phyloP scores from a whole-genome alignment of 1,284 basidiomycete species.

The Cryptococcus floricola region DNA sequence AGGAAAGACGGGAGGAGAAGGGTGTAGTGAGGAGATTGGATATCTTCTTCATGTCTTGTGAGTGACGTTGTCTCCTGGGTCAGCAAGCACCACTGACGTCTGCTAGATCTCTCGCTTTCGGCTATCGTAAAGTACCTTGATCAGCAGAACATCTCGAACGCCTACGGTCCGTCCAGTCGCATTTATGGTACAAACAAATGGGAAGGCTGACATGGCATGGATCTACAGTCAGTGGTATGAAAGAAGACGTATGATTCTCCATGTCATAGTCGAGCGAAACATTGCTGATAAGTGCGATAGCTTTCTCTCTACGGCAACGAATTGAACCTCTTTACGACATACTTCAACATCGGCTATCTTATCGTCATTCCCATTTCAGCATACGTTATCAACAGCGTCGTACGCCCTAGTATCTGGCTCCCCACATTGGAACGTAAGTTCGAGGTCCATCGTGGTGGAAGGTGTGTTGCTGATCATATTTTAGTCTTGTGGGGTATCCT shows the following conservation, averaged over 20 bases:
- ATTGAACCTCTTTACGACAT: slow-evolving; percentile 15
- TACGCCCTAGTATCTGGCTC: slow-evolving; percentile 16
- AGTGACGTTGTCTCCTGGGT: background rate
- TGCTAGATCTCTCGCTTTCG: slow-evolving; percentile 8
- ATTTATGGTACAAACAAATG: background rate
- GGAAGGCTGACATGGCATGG: background rate
- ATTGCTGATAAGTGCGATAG: background rate
- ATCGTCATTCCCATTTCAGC: slow-evolving; percentile 14
- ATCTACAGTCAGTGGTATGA: slow-evolving; percentile 8
- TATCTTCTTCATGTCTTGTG: slow-evolving; percentile 16
- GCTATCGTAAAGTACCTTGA: slow-evolving; percentile 16
- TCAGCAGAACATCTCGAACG: slow-evolving; percentile 12
- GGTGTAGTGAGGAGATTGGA: slow-evolving; percentile 10
- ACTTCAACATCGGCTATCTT: slow-evolving; percentile 17
- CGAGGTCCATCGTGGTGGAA: background rate
- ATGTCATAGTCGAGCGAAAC: background rate
- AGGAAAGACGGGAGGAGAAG: slow-evolving; percentile 6
- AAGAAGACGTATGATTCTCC: slow-evolving; percentile 12
- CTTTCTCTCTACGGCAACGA: slow-evolving; percentile 10
- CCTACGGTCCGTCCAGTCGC: slow-evolving; percentile 1
- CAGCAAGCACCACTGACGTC: background rate
- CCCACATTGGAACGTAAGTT: slow-evolving; percentile 10
- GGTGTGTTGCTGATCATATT: background rate
- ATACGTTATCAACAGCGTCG: slow-evolving; percentile 12
- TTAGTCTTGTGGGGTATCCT: slow-evolving; percentile 16